Conservation (phyloP, 139 green algal genomes). For the Penium margaritaceum region DNA sequence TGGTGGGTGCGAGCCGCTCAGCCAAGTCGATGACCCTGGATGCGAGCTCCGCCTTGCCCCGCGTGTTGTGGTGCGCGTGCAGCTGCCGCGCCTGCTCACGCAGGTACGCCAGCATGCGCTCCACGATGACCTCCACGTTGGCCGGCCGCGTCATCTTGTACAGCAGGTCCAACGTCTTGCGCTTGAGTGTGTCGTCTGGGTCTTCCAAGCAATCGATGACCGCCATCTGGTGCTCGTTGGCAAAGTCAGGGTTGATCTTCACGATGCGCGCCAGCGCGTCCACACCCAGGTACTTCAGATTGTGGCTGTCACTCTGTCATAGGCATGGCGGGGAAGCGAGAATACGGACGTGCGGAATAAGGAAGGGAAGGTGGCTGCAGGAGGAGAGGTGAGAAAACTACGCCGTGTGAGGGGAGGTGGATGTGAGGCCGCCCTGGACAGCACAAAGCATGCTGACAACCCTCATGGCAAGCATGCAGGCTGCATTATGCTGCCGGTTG, state of each 20-base stretch:
- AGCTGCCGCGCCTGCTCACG: constrained; percentile 20
- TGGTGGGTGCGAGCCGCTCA: constrained; percentile 80
- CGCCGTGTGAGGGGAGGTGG: no score
- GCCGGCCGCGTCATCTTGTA: constrained; percentile 85
- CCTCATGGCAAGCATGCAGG: no score
- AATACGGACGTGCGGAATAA: neutral
- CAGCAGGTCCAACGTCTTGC: constrained; percentile 91
- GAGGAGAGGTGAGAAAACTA: neutral
- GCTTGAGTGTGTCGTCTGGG: constrained; percentile 83
- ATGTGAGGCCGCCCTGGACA: no score
- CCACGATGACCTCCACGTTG: constrained; percentile 89
- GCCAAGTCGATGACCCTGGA: constrained; percentile 65
- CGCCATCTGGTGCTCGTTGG: constrained; percentile 75
- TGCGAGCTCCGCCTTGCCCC: constrained; percentile 51
- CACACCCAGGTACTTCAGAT: constrained; percentile 81
- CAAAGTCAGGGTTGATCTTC: constrained; percentile 63
- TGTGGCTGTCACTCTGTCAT: constrained; percentile 62
- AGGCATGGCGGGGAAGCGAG: neutral
- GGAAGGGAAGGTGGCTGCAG: neutral
- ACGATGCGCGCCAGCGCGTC: constrained; percentile 73
- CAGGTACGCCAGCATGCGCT: constrained; percentile 85
- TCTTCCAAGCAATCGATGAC: constrained; percentile 96
- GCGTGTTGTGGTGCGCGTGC: constrained; percentile 34
- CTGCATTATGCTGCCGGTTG: no score
- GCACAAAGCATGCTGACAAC: no score